Conservation (phyloP, 192 early-diverging fungal species). For the Linderina pennispora region DNA sequence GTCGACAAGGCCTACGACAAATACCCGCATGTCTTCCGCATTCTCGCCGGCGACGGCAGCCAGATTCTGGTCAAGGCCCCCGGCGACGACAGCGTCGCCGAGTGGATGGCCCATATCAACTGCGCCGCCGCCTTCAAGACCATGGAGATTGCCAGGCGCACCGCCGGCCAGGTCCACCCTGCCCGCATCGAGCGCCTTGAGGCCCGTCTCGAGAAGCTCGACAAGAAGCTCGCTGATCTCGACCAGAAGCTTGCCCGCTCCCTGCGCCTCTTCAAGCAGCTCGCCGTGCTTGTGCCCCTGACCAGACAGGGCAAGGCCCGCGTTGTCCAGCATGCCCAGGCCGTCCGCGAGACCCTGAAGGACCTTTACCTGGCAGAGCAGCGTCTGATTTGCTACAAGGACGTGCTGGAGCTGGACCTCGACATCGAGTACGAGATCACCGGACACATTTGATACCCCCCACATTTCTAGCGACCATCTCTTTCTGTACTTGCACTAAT, state of each 20-base stretch:
- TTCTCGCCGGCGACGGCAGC: slow-evolving; percentile 62
- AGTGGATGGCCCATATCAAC: slow-evolving; percentile 79
- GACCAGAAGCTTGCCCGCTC: slow-evolving; percentile 49
- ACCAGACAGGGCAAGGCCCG: slow-evolving; percentile 58
- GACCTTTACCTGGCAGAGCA: slow-evolving; percentile 55
- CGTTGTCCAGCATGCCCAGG: slow-evolving; percentile 47
- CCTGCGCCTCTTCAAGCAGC: slow-evolving; percentile 56
- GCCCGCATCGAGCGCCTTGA: slow-evolving; percentile 36
- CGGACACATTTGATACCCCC: not conserved
- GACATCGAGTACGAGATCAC: slow-evolving; percentile 45
- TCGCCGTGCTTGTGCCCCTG: slow-evolving; percentile 64
- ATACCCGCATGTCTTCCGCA: slow-evolving; percentile 74
- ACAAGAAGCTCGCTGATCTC: slow-evolving; percentile 45
- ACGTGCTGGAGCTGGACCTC: slow-evolving; percentile 59
- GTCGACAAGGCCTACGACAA: slow-evolving; percentile 66
- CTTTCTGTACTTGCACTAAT: not conserved
- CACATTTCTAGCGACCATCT: too few species aligned
- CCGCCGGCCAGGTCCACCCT: not conserved
- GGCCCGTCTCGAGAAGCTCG: slow-evolving; percentile 44
- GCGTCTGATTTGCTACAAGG: slow-evolving; percentile 64
- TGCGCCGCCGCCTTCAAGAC: slow-evolving; percentile 74
- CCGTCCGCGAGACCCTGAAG: slow-evolving; percentile 45
- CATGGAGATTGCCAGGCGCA: slow-evolving; percentile 34
- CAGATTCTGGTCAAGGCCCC: slow-evolving; percentile 67
- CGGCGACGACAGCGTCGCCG: slow-evolving; percentile 62